Evolutionary conservation across 768 basidiomycete species (phyloP).

Genomic region (Rhizopogon vinicolor): DNA sequence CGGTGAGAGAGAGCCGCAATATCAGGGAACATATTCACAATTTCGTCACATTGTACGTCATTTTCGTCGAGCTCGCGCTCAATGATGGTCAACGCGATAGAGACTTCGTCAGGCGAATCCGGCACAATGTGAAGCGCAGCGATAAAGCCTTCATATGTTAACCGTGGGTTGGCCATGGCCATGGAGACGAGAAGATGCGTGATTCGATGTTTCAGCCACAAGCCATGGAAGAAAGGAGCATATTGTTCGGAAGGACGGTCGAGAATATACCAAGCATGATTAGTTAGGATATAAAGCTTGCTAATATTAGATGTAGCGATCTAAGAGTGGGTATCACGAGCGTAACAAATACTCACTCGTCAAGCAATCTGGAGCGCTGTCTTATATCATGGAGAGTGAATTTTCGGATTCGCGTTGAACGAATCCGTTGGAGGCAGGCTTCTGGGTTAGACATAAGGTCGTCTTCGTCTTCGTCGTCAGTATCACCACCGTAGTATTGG

Average conservation of each 20-base stretch:
- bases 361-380: conserved; percentile 25
- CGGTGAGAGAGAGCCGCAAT: not conserved
- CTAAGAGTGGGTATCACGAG: not conserved
- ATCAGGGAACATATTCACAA: conserved; percentile 33
- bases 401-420: conserved; percentile 40
- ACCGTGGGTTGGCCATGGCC: conserved; percentile 28
- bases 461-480: conserved; percentile 13
- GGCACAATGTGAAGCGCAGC: conserved; percentile 26
- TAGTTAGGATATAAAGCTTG: conserved; percentile 59
- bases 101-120: conserved; percentile 26
- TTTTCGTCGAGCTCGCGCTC: conserved; percentile 37
- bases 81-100: conserved; percentile 31
- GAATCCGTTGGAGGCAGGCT: conserved; percentile 26
- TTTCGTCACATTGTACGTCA: conserved; percentile 41
- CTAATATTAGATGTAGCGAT: conserved; percentile 28
- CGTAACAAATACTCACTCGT: conserved; percentile 35
- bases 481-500: conserved; percentile 20
- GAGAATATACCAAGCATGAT: conserved; percentile 68
- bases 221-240: conserved; percentile 35
- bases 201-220: conserved; percentile 48
- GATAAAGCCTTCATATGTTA: conserved; percentile 38
- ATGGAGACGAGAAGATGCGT: conserved; percentile 42
- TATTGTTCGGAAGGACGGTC: conserved; percentile 44
- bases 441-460: not conserved
- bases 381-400: conserved; percentile 41